Conservation (phyloP, 176 grass and related monocot genomes). For the Paspalum notatum region DNA sequence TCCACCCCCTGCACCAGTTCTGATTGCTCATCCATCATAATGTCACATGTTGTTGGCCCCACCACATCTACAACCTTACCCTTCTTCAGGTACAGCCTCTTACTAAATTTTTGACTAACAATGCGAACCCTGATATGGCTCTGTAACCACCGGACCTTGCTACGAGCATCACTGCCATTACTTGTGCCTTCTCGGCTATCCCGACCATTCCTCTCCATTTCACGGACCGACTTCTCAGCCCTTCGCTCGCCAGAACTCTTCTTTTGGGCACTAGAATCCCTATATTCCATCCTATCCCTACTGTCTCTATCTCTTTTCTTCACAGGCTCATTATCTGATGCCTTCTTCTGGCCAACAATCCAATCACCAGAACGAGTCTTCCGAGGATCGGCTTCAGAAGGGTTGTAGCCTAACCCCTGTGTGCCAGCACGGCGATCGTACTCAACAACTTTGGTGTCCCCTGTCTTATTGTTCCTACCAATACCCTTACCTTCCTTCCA, state of each 20-base stretch:
- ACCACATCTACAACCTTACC: constrained; percentile 86
- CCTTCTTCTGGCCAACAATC: constrained; percentile 55
- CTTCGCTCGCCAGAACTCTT: constrained; percentile 45
- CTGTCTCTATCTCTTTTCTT: constrained; percentile 55
- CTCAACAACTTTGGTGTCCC: constrained; percentile 72
- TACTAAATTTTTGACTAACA: constrained; percentile 73
- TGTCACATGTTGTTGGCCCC: constrained; percentile 79
- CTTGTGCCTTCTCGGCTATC: constrained; percentile 44
- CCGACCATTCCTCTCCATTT: constrained; percentile 43
- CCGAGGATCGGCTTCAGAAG: constrained; percentile 68
- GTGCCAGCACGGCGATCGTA: constrained; percentile 63
- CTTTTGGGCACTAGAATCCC: constrained; percentile 24
- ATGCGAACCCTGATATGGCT: constrained; percentile 93
- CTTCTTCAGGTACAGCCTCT: constrained; percentile 78
- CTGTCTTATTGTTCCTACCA: constrained; percentile 71
- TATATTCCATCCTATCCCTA: constrained; percentile 37
- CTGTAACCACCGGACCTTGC: constrained; percentile 66
- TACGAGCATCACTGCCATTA: constrained; percentile 10
- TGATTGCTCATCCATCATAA: constrained; percentile 70
- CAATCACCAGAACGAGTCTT: constrained; percentile 68
- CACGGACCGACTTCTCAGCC: constrained; percentile 40
- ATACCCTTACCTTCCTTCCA: constrained; percentile 84
- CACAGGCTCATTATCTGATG: constrained; percentile 37
- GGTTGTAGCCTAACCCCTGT: constrained; percentile 74
- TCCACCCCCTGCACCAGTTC: constrained; percentile 85